Evolutionary conservation across 2,329 filamentous ascomycete genomes (phyloP).

Genomic region (Cercospora beticola): DNA sequence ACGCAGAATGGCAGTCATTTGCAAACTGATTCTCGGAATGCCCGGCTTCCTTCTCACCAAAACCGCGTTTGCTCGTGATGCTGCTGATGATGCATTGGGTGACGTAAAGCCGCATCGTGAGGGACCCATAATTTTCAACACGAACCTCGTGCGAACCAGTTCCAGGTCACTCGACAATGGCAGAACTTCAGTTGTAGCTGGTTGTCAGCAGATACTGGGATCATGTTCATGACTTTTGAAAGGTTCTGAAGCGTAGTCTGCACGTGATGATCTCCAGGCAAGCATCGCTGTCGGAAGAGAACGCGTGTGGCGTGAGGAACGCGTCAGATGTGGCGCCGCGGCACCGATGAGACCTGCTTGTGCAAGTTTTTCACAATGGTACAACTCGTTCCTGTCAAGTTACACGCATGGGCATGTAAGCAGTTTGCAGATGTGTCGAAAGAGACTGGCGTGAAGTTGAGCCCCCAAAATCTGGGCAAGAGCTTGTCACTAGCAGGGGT

Average conservation of each 20-base stretch:
- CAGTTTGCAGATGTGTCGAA: not conserved
- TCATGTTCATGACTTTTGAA: not conserved
- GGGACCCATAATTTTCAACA: not conserved
- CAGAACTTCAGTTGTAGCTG: not conserved
- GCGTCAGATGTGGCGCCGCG: not conserved
- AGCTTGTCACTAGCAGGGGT: not conserved
- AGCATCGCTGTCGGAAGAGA: not conserved
- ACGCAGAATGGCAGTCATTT: not conserved
- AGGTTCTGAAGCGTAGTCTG: not conserved
- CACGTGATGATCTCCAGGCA: not conserved
- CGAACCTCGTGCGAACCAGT: not conserved
- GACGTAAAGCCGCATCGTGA: slow-evolving; percentile 4
- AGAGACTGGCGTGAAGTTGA: not conserved
- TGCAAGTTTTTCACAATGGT: not conserved
- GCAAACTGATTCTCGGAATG: not conserved
- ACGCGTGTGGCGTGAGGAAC: slow-evolving; percentile 5
- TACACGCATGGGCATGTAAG: not conserved
- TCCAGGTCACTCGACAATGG: not conserved
- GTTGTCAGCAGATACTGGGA: not conserved
- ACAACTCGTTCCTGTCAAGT: not conserved
- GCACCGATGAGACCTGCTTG: slow-evolving; percentile 2
- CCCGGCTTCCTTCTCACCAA: not conserved
- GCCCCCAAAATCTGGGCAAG: not conserved
- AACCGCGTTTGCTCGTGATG: not conserved
- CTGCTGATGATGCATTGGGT: slow-evolving; percentile 4